Percentiles rank a stretch among this genome's conserved stretches.
These are phyloP conservation scores for Jamesozyma rosinii DNA, from an alignment of 805 yeast species.

Conservation along the genomic window DNA sequence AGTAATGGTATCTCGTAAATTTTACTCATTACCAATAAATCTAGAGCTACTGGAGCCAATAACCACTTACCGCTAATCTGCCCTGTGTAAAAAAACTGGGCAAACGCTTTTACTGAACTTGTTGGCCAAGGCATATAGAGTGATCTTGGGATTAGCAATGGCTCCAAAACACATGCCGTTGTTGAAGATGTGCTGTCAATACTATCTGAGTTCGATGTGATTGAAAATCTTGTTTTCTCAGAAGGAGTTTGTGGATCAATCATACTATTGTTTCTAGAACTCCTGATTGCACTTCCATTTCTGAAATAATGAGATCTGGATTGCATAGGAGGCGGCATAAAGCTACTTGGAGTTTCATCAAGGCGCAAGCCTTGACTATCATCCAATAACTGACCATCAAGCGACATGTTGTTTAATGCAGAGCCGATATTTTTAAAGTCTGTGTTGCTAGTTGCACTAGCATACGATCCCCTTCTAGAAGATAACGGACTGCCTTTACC, in stretches of 20 bases:
- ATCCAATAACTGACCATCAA: slow-evolving; percentile 19
- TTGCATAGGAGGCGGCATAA: not conserved
- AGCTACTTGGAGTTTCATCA: not conserved
- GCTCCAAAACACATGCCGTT: slow-evolving; percentile 37
- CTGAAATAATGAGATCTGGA: not conserved
- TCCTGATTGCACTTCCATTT: not conserved
- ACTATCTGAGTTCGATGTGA: slow-evolving; percentile 10
- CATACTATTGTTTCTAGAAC: not conserved
- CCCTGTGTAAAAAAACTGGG: slow-evolving; percentile 70
- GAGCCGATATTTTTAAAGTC: slow-evolving; percentile 14
- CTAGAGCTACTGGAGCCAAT: slow-evolving; percentile 57
- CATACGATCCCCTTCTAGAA: slow-evolving; percentile 18
- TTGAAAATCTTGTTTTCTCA: slow-evolving; percentile 6
- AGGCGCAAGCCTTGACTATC: not conserved
- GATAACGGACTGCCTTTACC: slow-evolving; percentile 22
- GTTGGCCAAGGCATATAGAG: slow-evolving; percentile 62
- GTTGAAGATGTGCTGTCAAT: slow-evolving; percentile 6
- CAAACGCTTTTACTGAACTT: slow-evolving; percentile 50
- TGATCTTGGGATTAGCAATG: slow-evolving; percentile 57
- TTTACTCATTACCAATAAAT: slow-evolving; percentile 52
- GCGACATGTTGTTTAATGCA: slow-evolving; percentile 4
- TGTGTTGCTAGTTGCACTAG: slow-evolving; percentile 7
- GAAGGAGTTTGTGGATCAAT: not conserved
- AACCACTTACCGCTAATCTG: slow-evolving; percentile 69
- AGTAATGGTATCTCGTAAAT: slow-evolving; percentile 60